phyloP scores from a whole-genome alignment of 257 asterid species.

The Lantana camara region DNA sequence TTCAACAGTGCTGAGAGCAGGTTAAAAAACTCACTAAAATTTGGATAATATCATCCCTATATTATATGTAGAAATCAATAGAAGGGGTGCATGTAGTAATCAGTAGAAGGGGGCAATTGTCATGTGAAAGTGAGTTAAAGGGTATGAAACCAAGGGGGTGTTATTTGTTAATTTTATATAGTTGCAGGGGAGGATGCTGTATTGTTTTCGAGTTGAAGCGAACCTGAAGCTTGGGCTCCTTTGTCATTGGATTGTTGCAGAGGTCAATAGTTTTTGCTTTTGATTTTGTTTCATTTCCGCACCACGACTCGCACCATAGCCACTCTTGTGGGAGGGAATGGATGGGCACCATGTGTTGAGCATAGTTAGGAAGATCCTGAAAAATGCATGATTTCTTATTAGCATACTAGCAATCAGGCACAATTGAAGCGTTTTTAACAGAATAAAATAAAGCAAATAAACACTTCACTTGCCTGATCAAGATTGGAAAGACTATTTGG shows the following conservation, averaged over 20 bases:
- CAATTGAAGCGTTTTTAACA: too few species aligned
- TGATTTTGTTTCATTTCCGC: constrained; percentile 84
- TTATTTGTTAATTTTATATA: too few species aligned
- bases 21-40: too few species aligned
- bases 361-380: constrained; percentile 99
- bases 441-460: too few species aligned
- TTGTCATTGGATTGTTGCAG: constrained; percentile 99
- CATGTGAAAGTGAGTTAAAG: too few species aligned
- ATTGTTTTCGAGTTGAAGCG: not conserved
- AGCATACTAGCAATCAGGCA: constrained; percentile 9
- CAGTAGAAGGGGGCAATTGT: too few species aligned
- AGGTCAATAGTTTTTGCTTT: constrained; percentile 95
- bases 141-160: too few species aligned
- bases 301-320: constrained; percentile 99
- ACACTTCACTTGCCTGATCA: constrained; percentile 75
- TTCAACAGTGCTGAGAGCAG: too few species aligned
- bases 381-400: constrained; percentile 26
- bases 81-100: too few species aligned
- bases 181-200: too few species aligned
- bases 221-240: constrained; percentile 99
- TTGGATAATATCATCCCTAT: too few species aligned
- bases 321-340: constrained; percentile 99
- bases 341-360: constrained; percentile 96
- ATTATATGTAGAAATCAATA: too few species aligned
- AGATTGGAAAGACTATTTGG: constrained; percentile 98